phyloP scores from a whole-genome alignment of 2,329 filamentous ascomycete species.

The Fusarium pseudonygamai region DNA sequence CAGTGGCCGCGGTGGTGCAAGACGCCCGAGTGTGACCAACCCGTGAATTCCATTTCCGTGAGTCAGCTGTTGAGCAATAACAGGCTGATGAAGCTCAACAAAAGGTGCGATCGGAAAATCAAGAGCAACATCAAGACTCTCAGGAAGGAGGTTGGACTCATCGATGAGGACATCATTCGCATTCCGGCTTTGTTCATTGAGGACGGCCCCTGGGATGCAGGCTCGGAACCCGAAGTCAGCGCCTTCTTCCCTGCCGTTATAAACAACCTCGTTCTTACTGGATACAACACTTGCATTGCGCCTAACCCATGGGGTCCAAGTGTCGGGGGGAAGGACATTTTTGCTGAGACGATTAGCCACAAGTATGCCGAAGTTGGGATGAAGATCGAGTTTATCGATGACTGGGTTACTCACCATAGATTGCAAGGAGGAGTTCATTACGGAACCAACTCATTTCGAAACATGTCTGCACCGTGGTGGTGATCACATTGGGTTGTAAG shows the following conservation, averaged over 20 bases:
- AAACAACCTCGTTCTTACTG: background rate
- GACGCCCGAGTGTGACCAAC: background rate
- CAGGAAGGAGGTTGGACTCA: background rate
- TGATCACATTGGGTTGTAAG: no score
- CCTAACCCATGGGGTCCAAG: background rate
- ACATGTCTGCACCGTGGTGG: background rate
- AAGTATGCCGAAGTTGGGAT: background rate
- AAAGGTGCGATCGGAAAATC: background rate
- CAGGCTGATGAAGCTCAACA: background rate
- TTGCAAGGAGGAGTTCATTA: background rate
- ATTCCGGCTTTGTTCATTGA: background rate
- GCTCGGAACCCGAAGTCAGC: background rate
- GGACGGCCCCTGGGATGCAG: fast-evolving
- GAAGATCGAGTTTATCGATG: background rate
- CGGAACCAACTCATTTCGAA: background rate
- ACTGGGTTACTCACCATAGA: background rate
- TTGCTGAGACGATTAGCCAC: background rate
- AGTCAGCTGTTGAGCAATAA: background rate
- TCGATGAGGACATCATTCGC: background rate
- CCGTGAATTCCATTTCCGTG: background rate
- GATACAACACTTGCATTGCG: background rate
- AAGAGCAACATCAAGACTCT: background rate
- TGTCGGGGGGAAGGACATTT: background rate
- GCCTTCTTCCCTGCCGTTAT: background rate
- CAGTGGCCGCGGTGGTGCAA: fast-evolving